Conservation (phyloP, 495 filamentous ascomycete genomes). For the Penicillium paradoxum region DNA sequence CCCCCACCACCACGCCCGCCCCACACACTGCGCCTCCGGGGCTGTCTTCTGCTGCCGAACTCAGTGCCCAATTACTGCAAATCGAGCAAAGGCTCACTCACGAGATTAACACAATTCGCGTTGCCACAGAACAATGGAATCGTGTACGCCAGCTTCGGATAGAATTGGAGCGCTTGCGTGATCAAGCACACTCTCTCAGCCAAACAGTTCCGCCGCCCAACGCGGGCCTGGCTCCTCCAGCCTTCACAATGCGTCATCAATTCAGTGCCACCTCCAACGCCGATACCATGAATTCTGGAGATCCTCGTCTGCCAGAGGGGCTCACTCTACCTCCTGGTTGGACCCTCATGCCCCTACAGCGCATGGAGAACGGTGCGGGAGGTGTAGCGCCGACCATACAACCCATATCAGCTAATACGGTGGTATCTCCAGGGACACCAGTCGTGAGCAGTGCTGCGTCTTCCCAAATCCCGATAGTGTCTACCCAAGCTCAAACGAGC, state of each 20-base stretch:
- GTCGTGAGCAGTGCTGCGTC: neutral
- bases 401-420: constrained; percentile 11
- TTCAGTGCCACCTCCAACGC: constrained; percentile 27
- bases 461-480: neutral
- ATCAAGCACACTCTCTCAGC: constrained; percentile 30
- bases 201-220: constrained; percentile 10
- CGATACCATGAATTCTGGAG: constrained; percentile 55
- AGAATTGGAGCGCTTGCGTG: constrained; percentile 60
- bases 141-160: constrained; percentile 52
- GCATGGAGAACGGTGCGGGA: constrained; percentile 29
- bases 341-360: constrained; percentile 65
- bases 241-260: constrained; percentile 21
- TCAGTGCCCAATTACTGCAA: constrained; percentile 54
- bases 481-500: neutral
- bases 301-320: constrained; percentile 66
- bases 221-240: constrained; percentile 15
- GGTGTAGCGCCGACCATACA: constrained; percentile 1
- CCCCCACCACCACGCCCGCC: constrained; percentile 12
- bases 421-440: neutral
- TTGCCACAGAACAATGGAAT: constrained; percentile 53
- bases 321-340: constrained; percentile 70
- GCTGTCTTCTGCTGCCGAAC: constrained; percentile 19
- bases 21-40: constrained; percentile 9
- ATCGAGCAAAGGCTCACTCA: constrained; percentile 63
- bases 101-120: constrained; percentile 53